Percentiles rank a stretch among this genome's conserved stretches.
Evolutionary conservation across 164 flowering plant genomes (phyloP).

Genomic region (Magnolia officinalis): DNA sequence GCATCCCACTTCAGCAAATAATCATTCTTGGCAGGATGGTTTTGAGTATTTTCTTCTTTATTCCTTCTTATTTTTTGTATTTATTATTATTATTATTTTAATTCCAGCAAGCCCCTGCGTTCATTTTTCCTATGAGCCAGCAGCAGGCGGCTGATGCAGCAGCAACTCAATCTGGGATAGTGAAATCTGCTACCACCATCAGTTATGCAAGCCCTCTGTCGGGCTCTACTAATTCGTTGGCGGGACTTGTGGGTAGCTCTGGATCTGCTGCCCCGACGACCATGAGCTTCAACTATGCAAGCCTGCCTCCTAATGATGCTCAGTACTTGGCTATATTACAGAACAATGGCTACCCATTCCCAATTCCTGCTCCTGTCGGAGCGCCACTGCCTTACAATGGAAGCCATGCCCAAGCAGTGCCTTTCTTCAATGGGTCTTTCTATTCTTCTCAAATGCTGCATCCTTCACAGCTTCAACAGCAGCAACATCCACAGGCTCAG

Average conservation of each 20-base stretch:
- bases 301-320: slow-evolving; percentile 62
- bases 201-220: slow-evolving; percentile 28
- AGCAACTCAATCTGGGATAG: slow-evolving; percentile 38
- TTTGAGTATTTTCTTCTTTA: neutral
- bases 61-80: too few relatives aligned
- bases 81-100: too few relatives aligned
- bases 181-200: slow-evolving; percentile 34
- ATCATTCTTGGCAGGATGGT: neutral
- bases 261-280: slow-evolving; percentile 40
- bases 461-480: slow-evolving; percentile 72
- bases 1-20: neutral
- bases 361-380: slow-evolving; percentile 73
- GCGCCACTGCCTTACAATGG: slow-evolving; percentile 67
- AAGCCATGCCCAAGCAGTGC: slow-evolving; percentile 61
- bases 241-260: slow-evolving; percentile 26
- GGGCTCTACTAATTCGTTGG: slow-evolving; percentile 32
- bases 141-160: slow-evolving; percentile 49
- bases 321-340: slow-evolving; percentile 84
- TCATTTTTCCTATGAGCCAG: slow-evolving; percentile 79
- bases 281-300: slow-evolving; percentile 74
- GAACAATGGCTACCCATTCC: slow-evolving; percentile 70
- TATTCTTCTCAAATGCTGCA: slow-evolving; percentile 89
- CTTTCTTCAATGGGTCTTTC: slow-evolving; percentile 73
- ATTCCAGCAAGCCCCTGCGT: slow-evolving; percentile 73
- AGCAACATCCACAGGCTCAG: slow-evolving; percentile 31